Conservation (phyloP, 2,329 filamentous ascomycete genomes). For the Pezicula radicicola region DNA sequence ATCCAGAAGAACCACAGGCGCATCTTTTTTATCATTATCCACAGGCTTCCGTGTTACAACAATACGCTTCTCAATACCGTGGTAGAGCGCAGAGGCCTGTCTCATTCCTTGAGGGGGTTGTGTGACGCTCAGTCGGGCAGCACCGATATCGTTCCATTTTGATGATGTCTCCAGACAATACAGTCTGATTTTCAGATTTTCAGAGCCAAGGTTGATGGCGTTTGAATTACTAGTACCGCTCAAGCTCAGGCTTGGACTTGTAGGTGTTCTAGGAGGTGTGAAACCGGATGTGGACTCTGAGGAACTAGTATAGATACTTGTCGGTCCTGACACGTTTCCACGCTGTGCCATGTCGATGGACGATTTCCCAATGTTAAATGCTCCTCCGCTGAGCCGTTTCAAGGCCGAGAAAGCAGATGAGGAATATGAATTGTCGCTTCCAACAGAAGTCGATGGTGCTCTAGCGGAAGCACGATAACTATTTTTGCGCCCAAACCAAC, state of each 20-base stretch:
- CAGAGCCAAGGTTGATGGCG: slow-evolving; percentile 61
- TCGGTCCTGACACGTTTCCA: slow-evolving; percentile 16
- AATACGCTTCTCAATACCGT: slow-evolving; percentile 80
- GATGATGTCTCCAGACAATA: slow-evolving; percentile 73
- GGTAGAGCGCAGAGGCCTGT: slow-evolving; percentile 56
- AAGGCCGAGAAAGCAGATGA: slow-evolving; percentile 73
- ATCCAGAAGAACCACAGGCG: slow-evolving; percentile 9
- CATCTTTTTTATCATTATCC: slow-evolving; percentile 34
- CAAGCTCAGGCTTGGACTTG: slow-evolving; percentile 19
- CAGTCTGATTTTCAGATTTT: slow-evolving; percentile 81
- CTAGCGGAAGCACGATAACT: slow-evolving; percentile 61
- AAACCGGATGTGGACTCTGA: slow-evolving; percentile 36
- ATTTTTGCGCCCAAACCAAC: slow-evolving; percentile 60
- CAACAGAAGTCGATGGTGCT: slow-evolving; percentile 63
- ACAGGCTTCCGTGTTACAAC: slow-evolving; percentile 65
- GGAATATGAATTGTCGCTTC: slow-evolving; percentile 72
- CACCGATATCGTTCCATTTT: slow-evolving; percentile 91
- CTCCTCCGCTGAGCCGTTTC: slow-evolving; percentile 69
- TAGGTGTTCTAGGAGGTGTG: slow-evolving; percentile 27
- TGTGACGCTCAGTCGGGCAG: slow-evolving; percentile 79
- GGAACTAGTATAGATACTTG: slow-evolving; percentile 59
- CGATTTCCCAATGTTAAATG: slow-evolving; percentile 81
- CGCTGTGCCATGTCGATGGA: slow-evolving; percentile 52
- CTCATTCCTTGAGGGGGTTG: slow-evolving; percentile 63
- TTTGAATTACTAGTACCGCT: slow-evolving; percentile 32